Conservation (phyloP, 495 filamentous ascomycete genomes). For the Chaetomium tenue region DNA sequence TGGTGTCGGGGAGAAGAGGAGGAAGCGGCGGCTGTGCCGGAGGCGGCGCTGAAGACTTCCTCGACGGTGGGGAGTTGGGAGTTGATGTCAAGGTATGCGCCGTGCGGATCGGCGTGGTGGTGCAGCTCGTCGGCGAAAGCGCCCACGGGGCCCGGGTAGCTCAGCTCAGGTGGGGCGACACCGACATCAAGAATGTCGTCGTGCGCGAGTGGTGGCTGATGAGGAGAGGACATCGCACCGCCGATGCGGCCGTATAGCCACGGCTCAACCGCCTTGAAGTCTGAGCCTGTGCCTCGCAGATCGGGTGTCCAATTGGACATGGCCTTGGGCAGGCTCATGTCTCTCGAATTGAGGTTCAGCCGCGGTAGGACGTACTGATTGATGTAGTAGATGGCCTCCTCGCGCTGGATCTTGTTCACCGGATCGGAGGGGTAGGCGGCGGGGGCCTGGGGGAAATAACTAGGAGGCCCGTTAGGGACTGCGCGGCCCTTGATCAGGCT, state of each 20-base stretch:
- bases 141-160: slow-evolving; percentile 34
- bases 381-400: slow-evolving; percentile 63
- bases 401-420: slow-evolving; percentile 57
- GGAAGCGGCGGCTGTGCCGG: not conserved
- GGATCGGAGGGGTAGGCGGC: slow-evolving; percentile 49
- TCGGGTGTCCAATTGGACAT: slow-evolving; percentile 29
- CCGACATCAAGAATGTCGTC: slow-evolving; percentile 22
- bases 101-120: not conserved
- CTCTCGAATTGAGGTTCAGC: slow-evolving; percentile 45
- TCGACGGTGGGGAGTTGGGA: slow-evolving; percentile 15
- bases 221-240: not conserved
- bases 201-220: slow-evolving; percentile 11
- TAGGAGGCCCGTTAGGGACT: slow-evolving; percentile 55
- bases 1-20: slow-evolving; percentile 2
- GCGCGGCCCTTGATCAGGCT: slow-evolving; percentile 56
- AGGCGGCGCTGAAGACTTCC: slow-evolving; percentile 10
- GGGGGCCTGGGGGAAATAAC: slow-evolving; percentile 48
- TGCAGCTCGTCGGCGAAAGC: slow-evolving; percentile 24
- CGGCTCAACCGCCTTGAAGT: slow-evolving; percentile 42
- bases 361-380: slow-evolving; percentile 63
- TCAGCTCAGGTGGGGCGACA: slow-evolving; percentile 35
- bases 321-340: slow-evolving; percentile 37
- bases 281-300: slow-evolving; percentile 20
- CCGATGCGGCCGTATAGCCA: slow-evolving; percentile 43
- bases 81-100: slow-evolving; percentile 15